A percentile compares a stretch with the other conserved stretches of the same genome.
phyloP scores from a whole-genome alignment of 768 basidiomycete species.

The Albatrellus ellisii region DNA sequence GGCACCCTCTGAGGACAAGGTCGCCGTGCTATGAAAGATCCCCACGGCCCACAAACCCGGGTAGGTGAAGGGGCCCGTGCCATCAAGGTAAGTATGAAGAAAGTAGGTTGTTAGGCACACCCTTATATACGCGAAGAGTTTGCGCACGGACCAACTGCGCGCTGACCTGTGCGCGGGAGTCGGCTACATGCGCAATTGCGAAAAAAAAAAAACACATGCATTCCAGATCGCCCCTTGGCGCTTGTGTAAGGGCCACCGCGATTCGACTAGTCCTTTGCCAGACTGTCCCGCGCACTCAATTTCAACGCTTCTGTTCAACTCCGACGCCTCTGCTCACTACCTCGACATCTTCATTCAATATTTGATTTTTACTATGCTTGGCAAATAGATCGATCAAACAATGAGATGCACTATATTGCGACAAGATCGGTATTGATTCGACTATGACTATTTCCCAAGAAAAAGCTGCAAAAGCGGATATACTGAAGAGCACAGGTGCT shows the following conservation, averaged over 20 bases:
- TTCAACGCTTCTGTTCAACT: neutral
- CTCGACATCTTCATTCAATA: no score
- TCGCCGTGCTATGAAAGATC: constrained; percentile 17
- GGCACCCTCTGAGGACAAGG: constrained; percentile 16
- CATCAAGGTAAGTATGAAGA: constrained; percentile 2
- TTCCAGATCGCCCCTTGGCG: neutral
- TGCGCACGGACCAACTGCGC: constrained; percentile 1
- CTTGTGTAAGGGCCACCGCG: no score
- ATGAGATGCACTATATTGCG: no score
- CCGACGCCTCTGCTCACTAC: no score
- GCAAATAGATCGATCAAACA: no score
- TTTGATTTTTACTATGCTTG: no score
- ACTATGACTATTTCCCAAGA: neutral
- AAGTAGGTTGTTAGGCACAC: neutral
- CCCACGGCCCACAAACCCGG: constrained; percentile 1
- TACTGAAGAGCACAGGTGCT: neutral
- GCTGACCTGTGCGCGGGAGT: neutral
- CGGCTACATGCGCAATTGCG: neutral
- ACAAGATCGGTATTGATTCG: no score
- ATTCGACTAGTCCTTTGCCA: neutral
- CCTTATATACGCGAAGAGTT: neutral
- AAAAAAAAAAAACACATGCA: neutral
- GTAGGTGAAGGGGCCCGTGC: constrained; percentile 1
- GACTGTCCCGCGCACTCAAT: neutral
- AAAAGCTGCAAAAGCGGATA: neutral